Evolutionary conservation across 768 basidiomycete species (phyloP), one percentile per base, ranked within the genome.

Genomic region (Pisolithus sp.): DNA sequence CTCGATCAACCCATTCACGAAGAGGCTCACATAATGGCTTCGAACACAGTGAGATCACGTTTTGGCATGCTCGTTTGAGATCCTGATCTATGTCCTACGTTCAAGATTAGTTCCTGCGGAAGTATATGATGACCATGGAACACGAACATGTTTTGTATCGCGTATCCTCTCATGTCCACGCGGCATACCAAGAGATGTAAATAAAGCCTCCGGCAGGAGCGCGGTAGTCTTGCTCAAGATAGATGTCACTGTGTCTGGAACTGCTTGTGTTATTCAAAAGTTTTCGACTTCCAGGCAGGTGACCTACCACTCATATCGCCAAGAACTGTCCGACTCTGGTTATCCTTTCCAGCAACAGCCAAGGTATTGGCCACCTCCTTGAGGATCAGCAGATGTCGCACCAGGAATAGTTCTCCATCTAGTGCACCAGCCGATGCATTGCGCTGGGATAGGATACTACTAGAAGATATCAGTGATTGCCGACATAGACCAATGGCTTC

Each of bases 291-390:
- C 30, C 20, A 5, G n/a, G 36, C 17, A 30, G 7, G 45, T 17
- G 53, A 57, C 68, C 46, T 51, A 85, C 84, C 86, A 47, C 82
- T 81, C 26, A 89, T 75, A 30, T 82, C 80, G 38, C 74, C 73
- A 52, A 74, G 70, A 30, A 77, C 74, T 40, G 67, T 61, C 46
- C 63, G 70, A 21, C 57, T 70, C 59, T 74, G 79, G 12, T 69
- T 63, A 30, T 78, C 77, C 52, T 71, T 72, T 46, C 74, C 73
- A 10, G 70, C 78, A 26, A 89, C 68, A 53, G 89, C 90, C 34
- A 92, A 71, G 58, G 83, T 86, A 39, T 83, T 76, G 7, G 86
- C 77, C 57, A 96, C 82, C 70, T 99, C 96, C 66, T 96, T 98
- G 53, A 98, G 66, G 30, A 97, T 85, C 47, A 98, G 70, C 20